phyloP scores from a whole-genome alignment of 2,329 filamentous ascomycete genomes.

The Cordyceps pruinosa region DNA sequence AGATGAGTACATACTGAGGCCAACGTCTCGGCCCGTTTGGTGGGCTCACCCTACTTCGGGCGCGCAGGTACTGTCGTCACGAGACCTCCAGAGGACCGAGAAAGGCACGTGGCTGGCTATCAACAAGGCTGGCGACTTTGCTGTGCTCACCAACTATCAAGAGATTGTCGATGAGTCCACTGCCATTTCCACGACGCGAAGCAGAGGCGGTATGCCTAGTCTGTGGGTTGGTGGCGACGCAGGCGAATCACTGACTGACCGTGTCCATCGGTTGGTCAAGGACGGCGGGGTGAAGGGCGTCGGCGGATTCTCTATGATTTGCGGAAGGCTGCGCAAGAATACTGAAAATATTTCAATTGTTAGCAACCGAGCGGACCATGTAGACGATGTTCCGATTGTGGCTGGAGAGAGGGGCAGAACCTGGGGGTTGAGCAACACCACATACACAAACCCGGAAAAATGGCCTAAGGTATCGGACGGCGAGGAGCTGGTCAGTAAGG shows the following conservation, averaged over 20 bases:
- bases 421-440: constrained; percentile 57
- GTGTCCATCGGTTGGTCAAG: constrained; percentile 46
- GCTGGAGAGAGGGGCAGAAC: constrained; percentile 43
- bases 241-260: constrained; percentile 41
- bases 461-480: constrained; percentile 58
- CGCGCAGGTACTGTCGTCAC: constrained; percentile 47
- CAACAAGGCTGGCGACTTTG: constrained; percentile 51
- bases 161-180: constrained; percentile 45
- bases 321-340: constrained; percentile 47
- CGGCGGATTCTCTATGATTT: constrained; percentile 61
- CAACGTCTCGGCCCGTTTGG: constrained; percentile 58
- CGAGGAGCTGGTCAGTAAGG: constrained; percentile 36
- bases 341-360: constrained; percentile 52
- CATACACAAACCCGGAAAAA: constrained; percentile 43
- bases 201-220: constrained; percentile 57
- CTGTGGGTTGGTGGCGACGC: constrained; percentile 50
- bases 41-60: constrained; percentile 44
- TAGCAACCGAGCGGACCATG: constrained; percentile 50
- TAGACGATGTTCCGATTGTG: constrained; percentile 52
- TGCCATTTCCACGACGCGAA: constrained; percentile 31
- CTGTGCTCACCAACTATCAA: constrained; percentile 61
- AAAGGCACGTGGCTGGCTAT: constrained; percentile 62
- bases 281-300: constrained; percentile 50
- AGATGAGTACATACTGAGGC: constrained; percentile 63
- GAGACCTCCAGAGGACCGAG: constrained; percentile 55